Percentiles rank a stretch among this genome's conserved stretches.
phyloP scores from a whole-genome alignment of 1,139 yeast genomes.

The Magnusiomyces suaveolens region DNA sequence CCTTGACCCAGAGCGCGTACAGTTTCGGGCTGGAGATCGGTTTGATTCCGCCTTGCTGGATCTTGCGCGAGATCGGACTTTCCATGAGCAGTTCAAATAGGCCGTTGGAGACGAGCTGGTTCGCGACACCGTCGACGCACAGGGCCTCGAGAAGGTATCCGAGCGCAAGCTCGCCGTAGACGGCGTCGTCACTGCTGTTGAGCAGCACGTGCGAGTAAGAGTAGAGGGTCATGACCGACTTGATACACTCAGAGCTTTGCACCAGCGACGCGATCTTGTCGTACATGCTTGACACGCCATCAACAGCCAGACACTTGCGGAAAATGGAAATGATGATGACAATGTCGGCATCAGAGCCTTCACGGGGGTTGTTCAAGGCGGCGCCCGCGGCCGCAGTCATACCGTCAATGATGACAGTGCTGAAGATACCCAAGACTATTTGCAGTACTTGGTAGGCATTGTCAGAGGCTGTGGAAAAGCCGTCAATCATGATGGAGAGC shows the following conservation, averaged over 20 bases:
- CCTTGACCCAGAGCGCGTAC: slow-evolving; percentile 75
- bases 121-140: slow-evolving; percentile 54
- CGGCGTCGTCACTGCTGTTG: slow-evolving; percentile 41
- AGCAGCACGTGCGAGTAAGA: slow-evolving; percentile 46
- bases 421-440: slow-evolving; percentile 24
- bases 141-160: slow-evolving; percentile 63
- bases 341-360: slow-evolving; percentile 53
- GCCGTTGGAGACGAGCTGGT: slow-evolving; percentile 54
- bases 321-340: slow-evolving; percentile 53
- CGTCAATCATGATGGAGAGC: slow-evolving; percentile 21
- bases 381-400: slow-evolving; percentile 23
- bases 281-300: slow-evolving; percentile 43
- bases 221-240: slow-evolving; percentile 54
- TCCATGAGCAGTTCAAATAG: slow-evolving; percentile 62
- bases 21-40: slow-evolving; percentile 44
- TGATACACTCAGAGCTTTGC: slow-evolving; percentile 50
- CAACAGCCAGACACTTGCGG: slow-evolving; percentile 46
- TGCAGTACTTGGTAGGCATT: slow-evolving; percentile 18
- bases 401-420: slow-evolving; percentile 26
- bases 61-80: slow-evolving; percentile 57
- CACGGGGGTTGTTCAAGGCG: slow-evolving; percentile 20
- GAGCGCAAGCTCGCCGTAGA: slow-evolving; percentile 65
- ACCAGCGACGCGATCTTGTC: slow-evolving; percentile 45
- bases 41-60: slow-evolving; percentile 56
- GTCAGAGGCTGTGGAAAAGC: slow-evolving; percentile 11